Evolutionary conservation across 441 rosid genomes (phyloP).

Genomic region (Euphorbia corollata): DNA sequence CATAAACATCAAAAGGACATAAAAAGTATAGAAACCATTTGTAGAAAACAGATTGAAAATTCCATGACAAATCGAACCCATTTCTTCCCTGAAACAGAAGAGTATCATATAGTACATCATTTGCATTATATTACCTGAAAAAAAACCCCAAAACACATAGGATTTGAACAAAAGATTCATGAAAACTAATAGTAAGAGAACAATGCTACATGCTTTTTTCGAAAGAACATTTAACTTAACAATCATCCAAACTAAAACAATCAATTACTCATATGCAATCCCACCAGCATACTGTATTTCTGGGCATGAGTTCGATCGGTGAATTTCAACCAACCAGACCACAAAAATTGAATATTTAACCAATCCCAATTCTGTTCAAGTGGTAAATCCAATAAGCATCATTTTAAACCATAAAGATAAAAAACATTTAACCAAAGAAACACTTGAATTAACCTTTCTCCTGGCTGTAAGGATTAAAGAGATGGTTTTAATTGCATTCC

Average conservation of each 20-base stretch:
- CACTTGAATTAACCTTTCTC: conserved; percentile 51
- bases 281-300: conserved; percentile 87
- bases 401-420: neutral
- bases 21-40: conserved; percentile 1
- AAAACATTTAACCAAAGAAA: neutral
- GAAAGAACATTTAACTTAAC: no score
- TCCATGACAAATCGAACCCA: conserved; percentile 63
- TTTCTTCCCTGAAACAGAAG: conserved; percentile 72
- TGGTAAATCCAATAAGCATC: no score
- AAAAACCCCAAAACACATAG: no score
- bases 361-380: no score
- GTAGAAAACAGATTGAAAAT: conserved; percentile 12
- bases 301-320: no score
- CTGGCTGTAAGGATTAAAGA: conserved; percentile 65
- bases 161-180: neutral
- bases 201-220: no score
- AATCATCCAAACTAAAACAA: conserved; percentile 9
- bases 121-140: conserved; percentile 1
- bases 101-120: conserved; percentile 10
- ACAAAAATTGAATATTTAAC: no score
- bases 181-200: neutral
- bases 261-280: conserved; percentile 76
- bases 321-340: no score
- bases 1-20: conserved; percentile 34
- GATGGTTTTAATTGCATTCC: conserved; percentile 47